Evolutionary conservation across 2,329 filamentous ascomycete genomes (phyloP), one percentile per base, ranked within the genome.

Genomic region (Celoporthe dispersa): DNA sequence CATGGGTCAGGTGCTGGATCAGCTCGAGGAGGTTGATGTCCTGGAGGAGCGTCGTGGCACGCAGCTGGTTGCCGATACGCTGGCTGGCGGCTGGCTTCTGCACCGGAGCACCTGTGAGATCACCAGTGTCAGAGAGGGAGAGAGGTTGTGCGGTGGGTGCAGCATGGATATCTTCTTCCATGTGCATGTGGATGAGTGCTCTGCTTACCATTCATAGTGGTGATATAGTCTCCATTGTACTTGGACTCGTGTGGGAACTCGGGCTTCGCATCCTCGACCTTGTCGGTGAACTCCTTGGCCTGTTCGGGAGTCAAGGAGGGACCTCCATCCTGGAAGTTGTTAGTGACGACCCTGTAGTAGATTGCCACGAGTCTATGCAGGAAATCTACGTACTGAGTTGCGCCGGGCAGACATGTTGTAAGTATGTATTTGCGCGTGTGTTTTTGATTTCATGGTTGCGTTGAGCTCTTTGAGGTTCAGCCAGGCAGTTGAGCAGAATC

Each of bases 21-120:
- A 68, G 48, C 60, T 68, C 66, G 16, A 68, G 35, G 25, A 68
- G 59, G 35, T 68, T 68, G 60, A 62, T 55, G 28, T 68, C 66
- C 48, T 68, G 66, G 14, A 68, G 48, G 19, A 68, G 60, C 14
- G 61, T 39, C 14, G 35, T 51, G 28, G 59, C 66, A 33, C 60
- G 59, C 5, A 68, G 66, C 25, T 68, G 66, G 33, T 51, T 62
- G 37, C 66, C 66, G 35, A 68, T 51, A 14, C 66, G 44, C 60
- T 68, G 66, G 25, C 66, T 68, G 35, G 66, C 33, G 51, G 60
- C 61, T 37, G 66, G 66, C 31, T 68, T 64, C 7, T 35, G 60
- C 14, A 68, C 39, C 8, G 66, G 66, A 8, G 66, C 66, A 35
- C 66, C 66, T 68, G 12, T n/a, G 9, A 51, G 3, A 6, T 12